Base-by-base conservation (phyloP, 108 stramenopile species). In the Cyclotella kingstonii region DNA sequence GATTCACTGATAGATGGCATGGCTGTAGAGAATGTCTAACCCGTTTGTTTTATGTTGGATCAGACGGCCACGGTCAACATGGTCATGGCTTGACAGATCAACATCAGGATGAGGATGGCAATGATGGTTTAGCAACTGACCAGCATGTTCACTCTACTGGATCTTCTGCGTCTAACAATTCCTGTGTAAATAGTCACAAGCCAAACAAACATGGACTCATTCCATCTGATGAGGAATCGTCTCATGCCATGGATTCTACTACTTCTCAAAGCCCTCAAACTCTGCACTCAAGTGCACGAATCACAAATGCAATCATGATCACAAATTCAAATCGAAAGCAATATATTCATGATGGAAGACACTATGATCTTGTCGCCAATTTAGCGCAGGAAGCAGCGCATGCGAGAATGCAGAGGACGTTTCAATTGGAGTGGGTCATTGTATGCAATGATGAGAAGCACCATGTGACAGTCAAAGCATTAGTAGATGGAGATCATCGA, bases 301-400 rank as follows among this genome's bases (percentile, higher is more conserved):
- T 14, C 6, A 10, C 5, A 23, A 12, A 14, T 2, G 15, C 54
- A 46, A 50, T 26, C 25, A 30, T 74, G 54, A 82, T 91, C 23
- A 81, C 76, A 8, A 14, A 49, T 9, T n/a, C 61, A 23, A 91
- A 91, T 61, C 78, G 90, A 41, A 62, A 79, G 19, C 15, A 56
- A 30, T 88, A 76, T 54, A 86, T 88, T 50, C 72, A 85, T 22
- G 83, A 87, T 54, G 90, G 90, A 17, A 54, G 54, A 47, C 81
- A 86, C 68, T 91, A 86, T 72, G 90, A 91, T 44, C 71, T 57
- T 27, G 52, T 91, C 6, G 62, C 78, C 26, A 59, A 74, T 8
- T 51, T 85, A 3, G 81, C 83, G 45, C 84, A 86, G 59, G 82
- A 88, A 50, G 74, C 79, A 33, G 83, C 90, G 8, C 83, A 86